Percentiles rank a stretch among this genome's conserved stretches.
Evolutionary conservation across 148 eudicot genomes (phyloP).

Genomic region (Polygonum aviculare): DNA sequence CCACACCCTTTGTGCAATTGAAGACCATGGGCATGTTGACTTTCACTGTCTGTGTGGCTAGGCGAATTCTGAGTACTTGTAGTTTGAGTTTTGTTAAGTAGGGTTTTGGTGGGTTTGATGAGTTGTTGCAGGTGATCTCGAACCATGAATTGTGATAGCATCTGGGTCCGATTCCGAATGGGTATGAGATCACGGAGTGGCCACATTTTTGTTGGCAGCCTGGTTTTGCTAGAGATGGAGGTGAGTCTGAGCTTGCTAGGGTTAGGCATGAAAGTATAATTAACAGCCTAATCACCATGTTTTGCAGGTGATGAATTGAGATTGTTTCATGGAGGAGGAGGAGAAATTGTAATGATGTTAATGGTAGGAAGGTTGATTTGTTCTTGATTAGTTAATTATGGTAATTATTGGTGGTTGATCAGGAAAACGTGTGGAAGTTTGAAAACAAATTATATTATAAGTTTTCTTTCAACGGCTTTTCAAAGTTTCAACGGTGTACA

Average conservation of each 20-base stretch:
- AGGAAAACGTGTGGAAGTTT: background rate
- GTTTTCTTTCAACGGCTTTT: background rate
- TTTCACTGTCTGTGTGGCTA: background rate
- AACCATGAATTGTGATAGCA: constrained; percentile 10
- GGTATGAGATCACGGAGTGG: background rate
- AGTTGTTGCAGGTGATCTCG: constrained; percentile 4
- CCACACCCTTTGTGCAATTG: constrained; percentile 6
- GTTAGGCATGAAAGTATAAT: background rate
- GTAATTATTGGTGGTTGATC: background rate
- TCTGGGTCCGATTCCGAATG: constrained; percentile 10
- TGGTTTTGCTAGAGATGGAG: constrained; percentile 21
- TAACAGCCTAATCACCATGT: background rate
- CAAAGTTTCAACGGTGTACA: background rate
- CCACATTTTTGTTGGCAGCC: constrained; percentile 28
- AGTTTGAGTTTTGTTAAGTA: constrained; percentile 1
- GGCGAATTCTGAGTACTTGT: background rate
- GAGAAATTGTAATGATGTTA: background rate
- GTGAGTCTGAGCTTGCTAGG: background rate
- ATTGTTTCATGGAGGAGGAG: background rate
- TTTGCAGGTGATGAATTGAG: background rate
- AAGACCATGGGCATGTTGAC: constrained; percentile 5
- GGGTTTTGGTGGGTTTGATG: constrained; percentile 5
- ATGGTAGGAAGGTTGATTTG: background rate
- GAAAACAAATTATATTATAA: background rate
- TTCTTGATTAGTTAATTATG: background rate